phyloP scores from a whole-genome alignment of 768 basidiomycete genomes.

The Pleurotus tuoliensis region DNA sequence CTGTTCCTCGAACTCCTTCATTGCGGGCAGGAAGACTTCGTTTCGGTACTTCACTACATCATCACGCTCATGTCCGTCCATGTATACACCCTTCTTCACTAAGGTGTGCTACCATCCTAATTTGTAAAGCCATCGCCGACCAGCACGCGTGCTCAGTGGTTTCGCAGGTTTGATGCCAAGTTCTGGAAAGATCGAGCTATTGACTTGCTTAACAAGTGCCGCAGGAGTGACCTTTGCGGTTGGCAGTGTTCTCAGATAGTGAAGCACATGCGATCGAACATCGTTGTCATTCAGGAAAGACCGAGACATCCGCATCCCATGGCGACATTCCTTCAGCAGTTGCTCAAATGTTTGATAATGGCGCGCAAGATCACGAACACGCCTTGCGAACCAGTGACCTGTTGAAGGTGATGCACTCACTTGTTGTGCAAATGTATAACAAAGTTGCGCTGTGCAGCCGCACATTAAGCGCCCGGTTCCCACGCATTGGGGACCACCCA shows the following conservation, averaged over 20 bases:
- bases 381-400: slow-evolving; percentile 23
- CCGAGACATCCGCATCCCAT: slow-evolving; percentile 14
- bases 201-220: slow-evolving; percentile 20
- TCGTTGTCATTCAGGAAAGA: slow-evolving; percentile 20
- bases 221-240: slow-evolving; percentile 27
- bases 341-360: slow-evolving; percentile 11
- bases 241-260: slow-evolving; percentile 18
- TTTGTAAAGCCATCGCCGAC: slow-evolving; percentile 31
- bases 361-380: slow-evolving; percentile 23
- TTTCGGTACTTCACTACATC: slow-evolving; percentile 31
- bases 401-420: no score
- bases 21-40: slow-evolving; percentile 22
- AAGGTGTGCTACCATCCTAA: slow-evolving; percentile 26
- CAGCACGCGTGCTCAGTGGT: slow-evolving; percentile 27
- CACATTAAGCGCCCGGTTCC: no score
- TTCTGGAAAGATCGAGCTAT: slow-evolving; percentile 25
- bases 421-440: no score
- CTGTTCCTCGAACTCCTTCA: slow-evolving; percentile 19
- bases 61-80: slow-evolving; percentile 32
- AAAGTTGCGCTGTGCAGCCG: no score
- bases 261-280: slow-evolving; percentile 10
- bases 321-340: slow-evolving; percentile 23
- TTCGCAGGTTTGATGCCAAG: slow-evolving; percentile 21
- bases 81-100: slow-evolving; percentile 28
- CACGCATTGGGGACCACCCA: no score